These are phyloP conservation scores for Telfairia occidentalis DNA, from an alignment of 331 rosid species.

Conservation along the genomic window DNA sequence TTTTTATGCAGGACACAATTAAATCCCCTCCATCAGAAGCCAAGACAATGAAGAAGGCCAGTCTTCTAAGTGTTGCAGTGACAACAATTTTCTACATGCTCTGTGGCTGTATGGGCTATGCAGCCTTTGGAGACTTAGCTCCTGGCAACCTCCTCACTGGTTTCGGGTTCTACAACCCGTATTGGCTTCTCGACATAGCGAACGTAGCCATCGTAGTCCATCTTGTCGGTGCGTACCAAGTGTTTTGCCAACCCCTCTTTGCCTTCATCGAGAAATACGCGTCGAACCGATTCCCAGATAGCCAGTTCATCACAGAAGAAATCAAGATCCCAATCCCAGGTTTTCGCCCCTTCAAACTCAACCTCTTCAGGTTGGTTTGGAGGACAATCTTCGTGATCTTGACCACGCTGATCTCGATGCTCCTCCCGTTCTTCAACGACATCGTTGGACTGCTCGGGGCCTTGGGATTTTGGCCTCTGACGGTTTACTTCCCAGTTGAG, in stretches of 20 bases:
- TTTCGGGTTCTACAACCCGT: conserved; percentile 53
- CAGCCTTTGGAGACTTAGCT: conserved; percentile 60
- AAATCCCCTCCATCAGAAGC: conserved; percentile 67
- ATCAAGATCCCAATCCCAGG: conserved; percentile 19
- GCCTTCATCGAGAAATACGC: conserved; percentile 38
- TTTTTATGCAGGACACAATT: conserved; percentile 46
- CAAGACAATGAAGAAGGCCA: conserved; percentile 71
- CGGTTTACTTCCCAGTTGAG: conserved; percentile 75
- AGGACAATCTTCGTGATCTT: conserved; percentile 56
- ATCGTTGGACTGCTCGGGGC: conserved; percentile 75
- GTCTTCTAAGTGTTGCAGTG: conserved; percentile 34
- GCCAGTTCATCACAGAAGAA: conserved; percentile 25
- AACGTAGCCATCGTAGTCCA: conserved; percentile 73
- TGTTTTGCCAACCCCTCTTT: conserved; percentile 60
- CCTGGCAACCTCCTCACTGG: conserved; percentile 84
- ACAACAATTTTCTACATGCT: conserved; percentile 71
- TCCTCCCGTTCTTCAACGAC: conserved; percentile 71
- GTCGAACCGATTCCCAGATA: conserved; percentile 22
- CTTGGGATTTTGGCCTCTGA: conserved; percentile 82
- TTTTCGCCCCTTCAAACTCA: conserved; percentile 26
- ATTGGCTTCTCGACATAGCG: conserved; percentile 79
- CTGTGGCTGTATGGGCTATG: conserved; percentile 76
- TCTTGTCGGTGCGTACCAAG: conserved; percentile 85
- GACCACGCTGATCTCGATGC: conserved; percentile 56
- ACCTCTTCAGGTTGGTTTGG: conserved; percentile 60